Percentiles rank a stretch among this genome's conserved stretches.
phyloP scores from a whole-genome alignment of 257 asterid genomes.

The Solanum stenotomum region DNA sequence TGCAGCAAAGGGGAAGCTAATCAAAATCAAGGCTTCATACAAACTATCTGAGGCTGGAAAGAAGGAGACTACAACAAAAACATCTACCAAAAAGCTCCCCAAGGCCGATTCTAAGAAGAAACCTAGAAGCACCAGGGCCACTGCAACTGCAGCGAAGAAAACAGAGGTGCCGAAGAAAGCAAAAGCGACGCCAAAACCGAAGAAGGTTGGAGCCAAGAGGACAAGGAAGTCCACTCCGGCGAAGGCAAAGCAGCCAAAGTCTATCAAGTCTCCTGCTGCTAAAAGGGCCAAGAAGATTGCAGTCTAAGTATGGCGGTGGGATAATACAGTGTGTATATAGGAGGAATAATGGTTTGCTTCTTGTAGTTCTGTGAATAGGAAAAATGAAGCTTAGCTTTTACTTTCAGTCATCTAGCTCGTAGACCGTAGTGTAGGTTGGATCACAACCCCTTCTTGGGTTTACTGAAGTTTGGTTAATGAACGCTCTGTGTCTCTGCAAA shows the following conservation, averaged over 20 bases:
- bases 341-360: not conserved
- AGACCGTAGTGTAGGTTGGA: not conserved
- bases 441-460: not conserved
- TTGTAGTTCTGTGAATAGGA: not conserved
- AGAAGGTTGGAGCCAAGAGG: slow-evolving; percentile 20
- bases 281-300: slow-evolving; percentile 43
- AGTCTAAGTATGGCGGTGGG: not conserved
- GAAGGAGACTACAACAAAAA: slow-evolving; percentile 8
- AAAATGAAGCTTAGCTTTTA: not conserved
- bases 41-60: slow-evolving; percentile 39
- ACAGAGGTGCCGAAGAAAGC: slow-evolving; percentile 10
- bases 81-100: slow-evolving; percentile 10
- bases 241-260: slow-evolving; percentile 50
- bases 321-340: not conserved
- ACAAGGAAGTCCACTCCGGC: slow-evolving; percentile 28
- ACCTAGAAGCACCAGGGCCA: not conserved
- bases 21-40: slow-evolving; percentile 65
- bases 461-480: not conserved
- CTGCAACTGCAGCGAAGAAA: not conserved
- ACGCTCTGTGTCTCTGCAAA: not conserved
- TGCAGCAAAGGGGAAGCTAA: slow-evolving; percentile 47
- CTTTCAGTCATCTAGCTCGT: not conserved
- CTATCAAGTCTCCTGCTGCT: slow-evolving; percentile 53
- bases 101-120: not conserved
- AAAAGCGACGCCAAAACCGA: slow-evolving; percentile 6